Evolutionary conservation across 1,284 basidiomycete species (phyloP).

Genomic region (Sporisorium graminicola): DNA sequence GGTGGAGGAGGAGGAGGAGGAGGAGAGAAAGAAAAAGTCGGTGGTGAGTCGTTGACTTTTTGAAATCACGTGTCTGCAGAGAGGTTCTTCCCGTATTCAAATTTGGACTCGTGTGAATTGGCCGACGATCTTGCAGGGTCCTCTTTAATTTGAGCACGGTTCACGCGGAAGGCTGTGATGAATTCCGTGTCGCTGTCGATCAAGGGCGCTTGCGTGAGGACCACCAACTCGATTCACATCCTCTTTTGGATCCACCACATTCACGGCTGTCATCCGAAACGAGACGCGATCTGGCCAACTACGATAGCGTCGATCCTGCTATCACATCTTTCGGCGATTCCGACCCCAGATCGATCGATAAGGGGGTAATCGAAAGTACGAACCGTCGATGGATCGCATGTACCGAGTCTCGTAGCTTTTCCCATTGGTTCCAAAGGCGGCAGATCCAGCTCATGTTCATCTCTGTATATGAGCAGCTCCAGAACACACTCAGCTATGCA

Average conservation of each 20-base stretch:
- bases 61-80: constrained; percentile 19
- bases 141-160: constrained; percentile 13
- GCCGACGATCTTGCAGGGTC: constrained; percentile 26
- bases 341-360: background rate
- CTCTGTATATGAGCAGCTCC: constrained; percentile 13
- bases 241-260: background rate
- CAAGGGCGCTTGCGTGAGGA: background rate
- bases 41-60: background rate
- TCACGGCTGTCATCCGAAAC: background rate
- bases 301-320: background rate
- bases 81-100: background rate
- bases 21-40: background rate
- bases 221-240: too few relatives aligned
- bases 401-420: background rate
- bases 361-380: background rate
- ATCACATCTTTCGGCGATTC: background rate
- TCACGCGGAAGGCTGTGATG: constrained; percentile 7
- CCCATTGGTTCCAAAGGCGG: background rate
- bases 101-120: background rate
- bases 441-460: constrained; percentile 1
- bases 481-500: constrained; percentile 2
- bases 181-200: background rate
- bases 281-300: background rate
- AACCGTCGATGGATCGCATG: constrained; percentile 3
- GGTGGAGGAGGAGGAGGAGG: background rate